Evolutionary conservation across 768 basidiomycete species (phyloP).

Genomic region (Grammothele lineata): DNA sequence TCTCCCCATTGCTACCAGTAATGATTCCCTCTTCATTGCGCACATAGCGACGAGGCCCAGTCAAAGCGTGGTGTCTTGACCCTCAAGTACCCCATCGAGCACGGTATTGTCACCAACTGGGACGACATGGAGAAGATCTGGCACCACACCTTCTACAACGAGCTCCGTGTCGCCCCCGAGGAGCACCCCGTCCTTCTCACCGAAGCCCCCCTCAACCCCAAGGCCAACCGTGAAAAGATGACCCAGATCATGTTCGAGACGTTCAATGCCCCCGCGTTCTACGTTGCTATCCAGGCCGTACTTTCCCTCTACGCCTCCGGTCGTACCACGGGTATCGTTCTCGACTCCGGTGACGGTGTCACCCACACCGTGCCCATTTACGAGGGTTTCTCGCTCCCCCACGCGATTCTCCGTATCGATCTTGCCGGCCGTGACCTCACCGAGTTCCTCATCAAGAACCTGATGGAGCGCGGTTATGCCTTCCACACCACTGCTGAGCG

Average conservation of each 20-base stretch:
- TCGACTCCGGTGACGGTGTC: constrained; percentile 74
- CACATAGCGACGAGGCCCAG: constrained; percentile 61
- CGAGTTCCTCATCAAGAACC: constrained; percentile 49
- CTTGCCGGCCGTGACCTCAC: constrained; percentile 65
- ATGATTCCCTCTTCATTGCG: neutral
- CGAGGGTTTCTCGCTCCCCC: constrained; percentile 66
- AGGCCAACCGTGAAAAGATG: constrained; percentile 92
- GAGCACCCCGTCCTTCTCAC: constrained; percentile 91
- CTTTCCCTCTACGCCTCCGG: constrained; percentile 73
- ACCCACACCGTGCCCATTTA: constrained; percentile 71
- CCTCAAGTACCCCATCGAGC: constrained; percentile 67
- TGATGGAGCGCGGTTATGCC: constrained; percentile 58
- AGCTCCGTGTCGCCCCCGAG: constrained; percentile 89
- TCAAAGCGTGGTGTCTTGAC: constrained; percentile 71
- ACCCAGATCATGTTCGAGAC: constrained; percentile 98
- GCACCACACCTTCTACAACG: constrained; percentile 84
- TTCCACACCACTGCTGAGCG: constrained; percentile 60
- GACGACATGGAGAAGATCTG: constrained; percentile 77
- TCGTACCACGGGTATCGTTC: constrained; percentile 69
- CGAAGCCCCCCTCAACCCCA: constrained; percentile 90
- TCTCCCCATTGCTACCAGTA: neutral
- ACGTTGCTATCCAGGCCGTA: constrained; percentile 89
- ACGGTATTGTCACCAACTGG: constrained; percentile 74
- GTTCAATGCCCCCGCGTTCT: constrained; percentile 90
- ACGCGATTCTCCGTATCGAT: constrained; percentile 67